phyloP scores from a whole-genome alignment of 2,329 filamentous ascomycete species.

The Aspergillus novoparasiticus region DNA sequence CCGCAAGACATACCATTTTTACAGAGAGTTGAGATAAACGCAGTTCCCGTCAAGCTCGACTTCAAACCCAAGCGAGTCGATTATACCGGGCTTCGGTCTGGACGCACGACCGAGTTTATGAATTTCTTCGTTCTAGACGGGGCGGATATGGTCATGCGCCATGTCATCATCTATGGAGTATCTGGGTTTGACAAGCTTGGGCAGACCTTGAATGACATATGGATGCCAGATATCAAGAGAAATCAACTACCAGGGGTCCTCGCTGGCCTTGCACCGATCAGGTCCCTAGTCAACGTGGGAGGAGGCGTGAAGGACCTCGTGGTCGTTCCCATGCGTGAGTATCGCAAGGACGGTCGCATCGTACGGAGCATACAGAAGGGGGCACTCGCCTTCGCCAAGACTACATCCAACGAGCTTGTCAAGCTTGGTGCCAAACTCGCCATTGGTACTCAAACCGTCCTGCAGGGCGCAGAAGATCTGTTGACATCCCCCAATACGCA shows the following conservation, averaged over 20 bases:
- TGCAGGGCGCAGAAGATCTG: slow-evolving; percentile 85
- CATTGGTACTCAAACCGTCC: slow-evolving; percentile 89
- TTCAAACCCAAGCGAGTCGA: slow-evolving; percentile 99
- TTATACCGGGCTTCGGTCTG: slow-evolving; percentile 87
- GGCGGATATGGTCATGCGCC: slow-evolving; percentile 80
- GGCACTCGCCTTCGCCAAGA: slow-evolving; percentile 84
- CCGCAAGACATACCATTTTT: slow-evolving; percentile 80
- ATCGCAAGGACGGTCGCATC: slow-evolving; percentile 89
- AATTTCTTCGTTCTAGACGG: slow-evolving; percentile 94
- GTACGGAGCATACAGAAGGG: slow-evolving; percentile 92
- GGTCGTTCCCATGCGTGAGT: slow-evolving; percentile 87
- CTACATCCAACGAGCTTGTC: slow-evolving; percentile 90
- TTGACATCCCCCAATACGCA: slow-evolving; percentile 48
- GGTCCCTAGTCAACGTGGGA: slow-evolving; percentile 87
- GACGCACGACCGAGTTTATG: slow-evolving; percentile 97
- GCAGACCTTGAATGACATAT: slow-evolving; percentile 89
- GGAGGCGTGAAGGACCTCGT: slow-evolving; percentile 84
- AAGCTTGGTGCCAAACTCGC: slow-evolving; percentile 92
- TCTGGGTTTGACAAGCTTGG: slow-evolving; percentile 88
- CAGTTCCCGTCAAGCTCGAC: slow-evolving; percentile 82
- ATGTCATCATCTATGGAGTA: slow-evolving; percentile 90
- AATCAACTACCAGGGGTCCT: slow-evolving; percentile 89
- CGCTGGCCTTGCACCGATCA: slow-evolving; percentile 85
- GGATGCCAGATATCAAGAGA: slow-evolving; percentile 88
- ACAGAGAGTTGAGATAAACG: slow-evolving; percentile 83